Conservation (phyloP, 768 basidiomycete species). For the Russula emetica region DNA sequence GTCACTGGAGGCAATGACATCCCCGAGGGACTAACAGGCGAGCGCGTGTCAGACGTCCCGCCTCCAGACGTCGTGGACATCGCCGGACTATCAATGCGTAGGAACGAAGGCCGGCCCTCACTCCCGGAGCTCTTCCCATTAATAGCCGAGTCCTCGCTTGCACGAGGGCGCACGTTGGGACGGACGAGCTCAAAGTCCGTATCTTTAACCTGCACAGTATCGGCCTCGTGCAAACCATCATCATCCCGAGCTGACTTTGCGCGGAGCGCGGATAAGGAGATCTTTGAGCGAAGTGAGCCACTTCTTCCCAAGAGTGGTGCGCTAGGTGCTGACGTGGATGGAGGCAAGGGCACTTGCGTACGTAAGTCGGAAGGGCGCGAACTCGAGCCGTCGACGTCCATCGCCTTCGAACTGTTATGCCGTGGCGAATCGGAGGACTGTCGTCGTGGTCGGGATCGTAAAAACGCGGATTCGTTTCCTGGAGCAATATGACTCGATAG, state of each 20-base stretch:
- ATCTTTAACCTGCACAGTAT: constrained; percentile 71
- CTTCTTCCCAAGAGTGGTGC: constrained; percentile 36
- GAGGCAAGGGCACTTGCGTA: constrained; percentile 39
- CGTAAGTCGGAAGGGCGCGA: constrained; percentile 39
- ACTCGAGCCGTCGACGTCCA: constrained; percentile 33
- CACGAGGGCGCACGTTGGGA: constrained; percentile 48
- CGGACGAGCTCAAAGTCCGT: constrained; percentile 78
- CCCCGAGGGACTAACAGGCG: constrained; percentile 22
- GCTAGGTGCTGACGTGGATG: constrained; percentile 34
- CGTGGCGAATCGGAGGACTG: constrained; percentile 22
- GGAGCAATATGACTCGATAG: not conserved
- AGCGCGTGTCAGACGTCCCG: constrained; percentile 25
- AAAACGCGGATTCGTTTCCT: not conserved
- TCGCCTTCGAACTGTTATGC: constrained; percentile 25
- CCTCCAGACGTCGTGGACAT: constrained; percentile 31
- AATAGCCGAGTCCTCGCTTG: constrained; percentile 51
- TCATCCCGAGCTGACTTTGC: constrained; percentile 38
- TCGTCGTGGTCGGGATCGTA: constrained; percentile 9
- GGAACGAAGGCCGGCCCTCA: constrained; percentile 24
- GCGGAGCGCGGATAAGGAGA: constrained; percentile 65
- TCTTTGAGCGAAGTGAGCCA: constrained; percentile 49
- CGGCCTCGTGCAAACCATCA: constrained; percentile 31
- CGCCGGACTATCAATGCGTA: constrained; percentile 35
- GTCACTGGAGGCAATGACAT: not conserved
- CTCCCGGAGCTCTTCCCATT: constrained; percentile 22